Conservation (phyloP, 2,329 filamentous ascomycete species). For the Penicillium verrucosum region DNA sequence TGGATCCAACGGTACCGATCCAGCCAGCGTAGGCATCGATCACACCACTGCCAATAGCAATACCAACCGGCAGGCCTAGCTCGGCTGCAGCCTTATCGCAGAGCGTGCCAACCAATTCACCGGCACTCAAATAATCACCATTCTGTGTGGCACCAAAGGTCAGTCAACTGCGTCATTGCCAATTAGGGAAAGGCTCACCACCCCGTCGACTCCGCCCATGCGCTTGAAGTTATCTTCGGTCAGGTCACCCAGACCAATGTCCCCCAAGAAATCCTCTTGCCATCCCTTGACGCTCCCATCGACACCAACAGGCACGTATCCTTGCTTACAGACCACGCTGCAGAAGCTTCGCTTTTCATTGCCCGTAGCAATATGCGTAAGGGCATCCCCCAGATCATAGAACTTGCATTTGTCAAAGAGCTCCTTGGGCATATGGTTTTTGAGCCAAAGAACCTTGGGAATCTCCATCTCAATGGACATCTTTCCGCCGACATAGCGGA, state of each 20-base stretch:
- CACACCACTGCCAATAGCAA: conserved; percentile 91
- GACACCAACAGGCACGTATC: conserved; percentile 92
- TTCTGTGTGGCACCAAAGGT: conserved; percentile 58
- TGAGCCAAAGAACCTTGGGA: conserved; percentile 95
- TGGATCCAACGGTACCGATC: conserved; percentile 98
- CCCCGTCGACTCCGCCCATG: conserved; percentile 89
- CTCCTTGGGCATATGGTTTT: conserved; percentile 94
- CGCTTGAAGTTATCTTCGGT: conserved; percentile 83
- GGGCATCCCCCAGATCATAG: conserved; percentile 87
- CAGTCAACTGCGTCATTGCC: conserved; percentile 8
- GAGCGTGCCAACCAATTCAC: conserved; percentile 81
- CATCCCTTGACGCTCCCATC: conserved; percentile 97
- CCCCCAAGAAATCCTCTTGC: conserved; percentile 89
- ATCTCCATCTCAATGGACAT: conserved; percentile 99
- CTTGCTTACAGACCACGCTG: conserved; percentile 95
- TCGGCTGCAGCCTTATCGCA: conserved; percentile 79
- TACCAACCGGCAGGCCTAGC: conserved; percentile 79
- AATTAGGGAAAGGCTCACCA: conserved; percentile 65
- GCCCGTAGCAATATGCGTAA: conserved; percentile 91
- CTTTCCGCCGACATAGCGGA: conserved; percentile 92
- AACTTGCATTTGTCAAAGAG: conserved; percentile 93
- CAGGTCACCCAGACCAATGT: conserved; percentile 83
- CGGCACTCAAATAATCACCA: conserved; percentile 84
- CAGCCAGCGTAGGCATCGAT: conserved; percentile 98
- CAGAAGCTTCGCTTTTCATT: conserved; percentile 91